These are phyloP conservation scores for Beauveria australis DNA, from an alignment of 2,329 filamentous ascomycete species.

Conservation along the genomic window DNA sequence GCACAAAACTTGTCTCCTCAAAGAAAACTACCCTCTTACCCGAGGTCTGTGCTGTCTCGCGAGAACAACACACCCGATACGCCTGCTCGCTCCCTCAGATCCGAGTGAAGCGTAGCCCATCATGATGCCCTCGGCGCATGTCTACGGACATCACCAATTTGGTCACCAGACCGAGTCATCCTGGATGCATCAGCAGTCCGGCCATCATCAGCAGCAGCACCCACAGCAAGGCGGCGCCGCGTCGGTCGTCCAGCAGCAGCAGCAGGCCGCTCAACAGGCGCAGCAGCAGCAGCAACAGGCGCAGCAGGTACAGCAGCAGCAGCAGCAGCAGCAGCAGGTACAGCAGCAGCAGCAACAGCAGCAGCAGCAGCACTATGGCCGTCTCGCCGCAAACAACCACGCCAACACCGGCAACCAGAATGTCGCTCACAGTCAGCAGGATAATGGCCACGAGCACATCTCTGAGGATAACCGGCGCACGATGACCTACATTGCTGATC, in stretches of 20 bases:
- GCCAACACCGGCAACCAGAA: slow-evolving; percentile 39
- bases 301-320: slow-evolving; percentile 8
- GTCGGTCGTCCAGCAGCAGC: slow-evolving; percentile 44
- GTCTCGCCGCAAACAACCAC: slow-evolving; percentile 56
- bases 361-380: slow-evolving; percentile 61
- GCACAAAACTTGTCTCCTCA: too few species aligned
- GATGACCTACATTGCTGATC: slow-evolving; percentile 85
- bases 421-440: slow-evolving; percentile 37
- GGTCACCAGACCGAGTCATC: slow-evolving; percentile 52
- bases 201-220: slow-evolving; percentile 44
- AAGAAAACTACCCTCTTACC: not conserved
- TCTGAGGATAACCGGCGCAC: slow-evolving; percentile 89
- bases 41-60: not conserved
- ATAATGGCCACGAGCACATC: slow-evolving; percentile 56
- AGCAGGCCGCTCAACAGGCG: slow-evolving; percentile 21
- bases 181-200: slow-evolving; percentile 61
- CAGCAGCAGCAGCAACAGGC: not conserved
- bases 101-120: not conserved
- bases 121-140: slow-evolving; percentile 57
- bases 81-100: not conserved
- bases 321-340: slow-evolving; percentile 36
- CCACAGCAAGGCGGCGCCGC: slow-evolving; percentile 47
- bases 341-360: slow-evolving; percentile 54
- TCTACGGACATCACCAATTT: slow-evolving; percentile 62
- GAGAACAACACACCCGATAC: not conserved